Base-by-base conservation (phyloP, 768 basidiomycete genomes). In the Pluteus cervinus region DNA sequence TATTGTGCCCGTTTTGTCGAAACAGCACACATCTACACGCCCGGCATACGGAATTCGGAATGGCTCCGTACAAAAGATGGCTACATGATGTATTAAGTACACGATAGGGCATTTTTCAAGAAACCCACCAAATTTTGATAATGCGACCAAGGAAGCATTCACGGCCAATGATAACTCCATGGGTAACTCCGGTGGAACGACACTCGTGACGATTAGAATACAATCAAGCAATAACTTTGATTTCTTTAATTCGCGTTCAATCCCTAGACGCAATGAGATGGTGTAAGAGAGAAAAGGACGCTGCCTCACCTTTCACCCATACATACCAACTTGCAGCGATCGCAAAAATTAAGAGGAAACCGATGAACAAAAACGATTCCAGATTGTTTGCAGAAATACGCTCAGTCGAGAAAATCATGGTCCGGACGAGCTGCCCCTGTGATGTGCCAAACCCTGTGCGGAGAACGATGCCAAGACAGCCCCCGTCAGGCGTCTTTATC, bases 1-100 rank as follows among this genome's bases (percentile, higher is more conserved):
- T 48, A 99, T 97, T 0, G 96, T 98, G 16, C 94, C 96, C 0
- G 96, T 99, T 72, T 99, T 99, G 63, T 99, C 96, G 50, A 99
- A 98, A 61, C 96, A 98, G 61, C 96, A 99, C 11, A 98, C 85
- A 49, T 99, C 96, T 2, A 98, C 92, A 15, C 91, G 77, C 4
- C 96, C 96, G 4, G 96, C 96, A 44, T 69, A 87, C 0, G 96
- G 93, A 44, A 98, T 99, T 15, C 96, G 79, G 78, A 99, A 98
- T 1, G 96, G 96, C 52, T 99, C 96, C 12, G 96, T 99, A 56
- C 96, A 98, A 65, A 93, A 99, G 42, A 98, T 99, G 5, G 94
- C 94, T 17, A 8, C 22, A 11, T 18, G n/a, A n/a, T 8, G n/a
- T 8, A 39, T 10, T 14, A 34, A 4, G n/a, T 32, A 7, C 35